Conservation (phyloP, 208 protist species). For the Leishmania guyanensis region DNA sequence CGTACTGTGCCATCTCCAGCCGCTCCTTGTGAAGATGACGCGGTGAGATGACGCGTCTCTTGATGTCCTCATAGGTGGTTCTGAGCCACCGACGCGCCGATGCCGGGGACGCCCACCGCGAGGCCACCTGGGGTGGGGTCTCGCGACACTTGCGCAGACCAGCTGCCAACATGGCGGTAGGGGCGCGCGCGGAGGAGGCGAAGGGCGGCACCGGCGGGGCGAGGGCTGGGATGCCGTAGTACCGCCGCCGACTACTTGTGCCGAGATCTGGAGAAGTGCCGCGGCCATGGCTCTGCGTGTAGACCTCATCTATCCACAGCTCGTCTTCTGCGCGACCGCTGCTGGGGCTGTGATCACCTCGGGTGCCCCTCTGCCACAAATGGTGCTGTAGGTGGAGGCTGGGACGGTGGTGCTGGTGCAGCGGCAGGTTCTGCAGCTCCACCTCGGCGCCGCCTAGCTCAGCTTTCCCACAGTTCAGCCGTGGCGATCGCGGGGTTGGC, state of each 20-base stretch:
- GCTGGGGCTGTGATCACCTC: neutral
- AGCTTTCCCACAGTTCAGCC: neutral
- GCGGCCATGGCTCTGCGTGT: constrained; percentile 7
- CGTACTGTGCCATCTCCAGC: constrained; percentile 15
- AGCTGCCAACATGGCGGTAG: neutral
- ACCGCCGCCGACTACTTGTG: constrained; percentile 3
- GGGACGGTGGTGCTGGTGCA: neutral
- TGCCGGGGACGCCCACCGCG: neutral
- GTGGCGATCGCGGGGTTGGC: neutral
- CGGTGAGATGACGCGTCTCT: neutral
- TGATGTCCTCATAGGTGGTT: neutral
- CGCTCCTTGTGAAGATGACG: constrained; percentile 1
- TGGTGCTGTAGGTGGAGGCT: neutral
- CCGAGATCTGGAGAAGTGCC: neutral
- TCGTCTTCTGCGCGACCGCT: constrained; percentile 6
- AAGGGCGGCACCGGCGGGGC: constrained; percentile 10
- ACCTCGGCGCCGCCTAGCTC: neutral
- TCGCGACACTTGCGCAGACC: constrained; percentile 2
- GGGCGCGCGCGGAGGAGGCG: neutral
- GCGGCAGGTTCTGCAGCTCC: neutral
- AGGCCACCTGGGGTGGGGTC: constrained; percentile 10
- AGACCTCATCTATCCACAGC: constrained; percentile 21
- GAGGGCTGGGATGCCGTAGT: constrained; percentile 11
- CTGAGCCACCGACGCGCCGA: neutral
- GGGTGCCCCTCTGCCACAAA: neutral